A percentile compares a stretch with the other conserved stretches of the same genome.
These are phyloP conservation scores for Ustilago hordei DNA, from an alignment of 1,284 basidiomycete species.

Conservation along the genomic window DNA sequence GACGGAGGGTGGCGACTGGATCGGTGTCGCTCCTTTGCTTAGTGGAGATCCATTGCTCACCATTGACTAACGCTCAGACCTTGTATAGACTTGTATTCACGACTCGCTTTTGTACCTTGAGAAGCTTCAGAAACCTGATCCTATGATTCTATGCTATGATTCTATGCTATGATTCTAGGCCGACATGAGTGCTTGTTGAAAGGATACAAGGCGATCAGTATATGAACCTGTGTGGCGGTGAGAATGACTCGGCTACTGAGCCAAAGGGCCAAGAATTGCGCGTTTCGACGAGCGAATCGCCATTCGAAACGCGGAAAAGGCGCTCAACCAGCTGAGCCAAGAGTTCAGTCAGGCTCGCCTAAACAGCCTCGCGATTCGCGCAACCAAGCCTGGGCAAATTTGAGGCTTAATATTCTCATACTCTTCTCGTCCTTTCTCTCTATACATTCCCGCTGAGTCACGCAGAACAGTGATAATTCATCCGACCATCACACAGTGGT, in stretches of 20 bases:
- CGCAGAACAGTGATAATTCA: background rate
- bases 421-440: background rate
- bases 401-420: background rate
- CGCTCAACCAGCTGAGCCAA: background rate
- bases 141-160: too few relatives aligned
- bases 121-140: background rate
- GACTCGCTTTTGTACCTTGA: background rate
- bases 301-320: background rate
- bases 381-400: background rate
- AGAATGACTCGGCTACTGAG: background rate
- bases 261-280: background rate
- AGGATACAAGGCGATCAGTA: background rate
- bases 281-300: slow-evolving; percentile 9
- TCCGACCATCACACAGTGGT: background rate
- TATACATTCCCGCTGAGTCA: background rate
- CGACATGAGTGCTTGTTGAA: background rate
- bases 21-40: slow-evolving; percentile 33
- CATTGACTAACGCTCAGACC: background rate
- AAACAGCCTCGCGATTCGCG: background rate
- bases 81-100: background rate
- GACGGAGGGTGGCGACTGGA: slow-evolving; percentile 26
- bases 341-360: background rate
- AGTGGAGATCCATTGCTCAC: background rate
- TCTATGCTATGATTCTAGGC: background rate
- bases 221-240: background rate